Evolutionary conservation across 1,284 basidiomycete genomes (phyloP).

Genomic region (Puccinia coronata): DNA sequence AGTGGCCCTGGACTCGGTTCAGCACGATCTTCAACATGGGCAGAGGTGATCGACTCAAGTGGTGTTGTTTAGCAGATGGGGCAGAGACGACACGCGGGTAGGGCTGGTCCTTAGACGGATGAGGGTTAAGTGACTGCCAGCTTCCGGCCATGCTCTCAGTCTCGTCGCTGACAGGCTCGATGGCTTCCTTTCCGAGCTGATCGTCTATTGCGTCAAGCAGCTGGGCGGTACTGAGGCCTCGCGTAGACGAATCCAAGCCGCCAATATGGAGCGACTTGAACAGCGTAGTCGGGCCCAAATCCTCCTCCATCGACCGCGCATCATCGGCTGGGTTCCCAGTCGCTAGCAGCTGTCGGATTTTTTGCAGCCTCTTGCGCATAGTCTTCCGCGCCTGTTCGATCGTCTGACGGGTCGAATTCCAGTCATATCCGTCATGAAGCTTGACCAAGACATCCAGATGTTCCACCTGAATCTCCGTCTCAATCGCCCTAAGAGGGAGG

Average conservation of each 20-base stretch:
- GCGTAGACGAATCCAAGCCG: conserved; percentile 67
- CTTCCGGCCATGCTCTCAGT: conserved; percentile 35
- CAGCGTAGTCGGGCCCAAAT: conserved; percentile 69
- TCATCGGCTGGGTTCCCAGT: conserved; percentile 84
- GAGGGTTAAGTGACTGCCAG: conserved; percentile 42
- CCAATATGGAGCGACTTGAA: conserved; percentile 95
- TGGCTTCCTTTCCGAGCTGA: conserved; percentile 68
- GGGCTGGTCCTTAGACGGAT: conserved; percentile 8
- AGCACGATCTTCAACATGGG: conserved; percentile 76
- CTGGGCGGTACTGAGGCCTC: conserved; percentile 71
- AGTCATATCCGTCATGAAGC: conserved; percentile 92
- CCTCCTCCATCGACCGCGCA: conserved; percentile 69
- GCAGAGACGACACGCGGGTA: background rate
- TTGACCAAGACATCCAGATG: conserved; percentile 69
- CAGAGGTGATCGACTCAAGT: conserved; percentile 33
- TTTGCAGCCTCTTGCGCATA: conserved; percentile 80
- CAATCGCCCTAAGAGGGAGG: conserved; percentile 12
- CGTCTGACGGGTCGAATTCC: conserved; percentile 76
- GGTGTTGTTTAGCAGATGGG: conserved; percentile 21
- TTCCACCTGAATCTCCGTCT: conserved; percentile 59
- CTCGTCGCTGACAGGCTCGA: conserved; percentile 11
- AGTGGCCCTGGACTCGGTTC: conserved; percentile 65
- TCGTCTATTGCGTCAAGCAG: conserved; percentile 82
- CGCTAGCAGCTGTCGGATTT: conserved; percentile 90
- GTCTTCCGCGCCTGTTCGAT: conserved; percentile 86